Evolutionary conservation across 495 filamentous ascomycete genomes (phyloP), one percentile per base, ranked within the genome.

Genomic region (Aspergillus biplanus): DNA sequence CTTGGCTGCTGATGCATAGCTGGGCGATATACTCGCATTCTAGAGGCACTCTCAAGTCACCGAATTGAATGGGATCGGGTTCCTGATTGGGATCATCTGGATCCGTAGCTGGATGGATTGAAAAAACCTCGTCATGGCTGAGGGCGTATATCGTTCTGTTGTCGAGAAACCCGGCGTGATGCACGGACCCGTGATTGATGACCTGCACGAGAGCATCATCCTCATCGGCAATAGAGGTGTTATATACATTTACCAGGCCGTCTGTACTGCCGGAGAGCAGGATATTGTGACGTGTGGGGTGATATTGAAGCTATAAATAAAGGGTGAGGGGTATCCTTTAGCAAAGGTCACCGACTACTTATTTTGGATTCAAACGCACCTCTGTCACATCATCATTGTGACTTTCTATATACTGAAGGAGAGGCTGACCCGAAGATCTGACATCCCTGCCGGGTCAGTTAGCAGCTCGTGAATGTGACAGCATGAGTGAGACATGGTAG

Each of bases 301-400:
- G 89, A 69, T 90, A 92, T 74, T 87, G 83, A 11, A 96, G 82
- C 83, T 90, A 73, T 46, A 63, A 18, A 15, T 48, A 63, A 13
- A 53, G 21, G 18, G 21, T 7, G n/a, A 31, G 21, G 48, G n/a
- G 8, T 34, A 44, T 34, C 35, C 8, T 11, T 52, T 16, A 32
- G 33, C 42, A 39, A 35, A 42, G 34, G 52, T 47, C 33, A 12
- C 18, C 33, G n/a, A 42, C 34, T 18, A 48, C 7, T 27, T 7
- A 0, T 7, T 31, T 69, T 55, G 56, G 59, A 39, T 33, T 13
- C 50, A 63, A 65, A 58, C 69, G 63, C 56, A 91, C 88, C 78
- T 92, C 88, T 27, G 94, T 97, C 53, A 98, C 83, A 72, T 97
- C 92, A 75, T 98, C 94, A 59, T 89, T 94, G 74, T 98, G 94